Evolutionary conservation across 2,329 filamentous ascomycete species (phyloP), one percentile per base, ranked within the genome.

Genomic region (Colletotrichum sp.): DNA sequence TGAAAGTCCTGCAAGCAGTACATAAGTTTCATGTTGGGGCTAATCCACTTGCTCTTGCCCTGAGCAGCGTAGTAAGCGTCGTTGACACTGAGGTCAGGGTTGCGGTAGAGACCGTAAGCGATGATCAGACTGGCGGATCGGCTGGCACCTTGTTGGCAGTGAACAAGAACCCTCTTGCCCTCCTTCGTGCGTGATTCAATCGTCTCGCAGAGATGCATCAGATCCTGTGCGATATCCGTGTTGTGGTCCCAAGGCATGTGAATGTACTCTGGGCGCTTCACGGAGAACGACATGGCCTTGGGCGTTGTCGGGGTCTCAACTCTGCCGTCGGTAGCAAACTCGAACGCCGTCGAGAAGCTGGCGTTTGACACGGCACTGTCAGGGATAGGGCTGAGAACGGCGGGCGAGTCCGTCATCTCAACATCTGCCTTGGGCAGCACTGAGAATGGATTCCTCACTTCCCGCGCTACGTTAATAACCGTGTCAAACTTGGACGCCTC

Each of bases 231-330:
- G 79, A 98, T 96, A 75, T 97, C 94, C 0, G 94, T 96, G 84
- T 96, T 96, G 85, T 97, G 95, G 77, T 97, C 95, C 95, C 95
- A 97, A 2, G 92, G 93, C 80, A 97, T 93, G 82, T 98, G 95
- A 19, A 97, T 94, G 80, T 98, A 98, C 82, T 98, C 95, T 1
- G 95, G 95, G 61, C 91, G 85, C 67, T 87, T 89, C 48, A 83
- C 83, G 3, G 83, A 79, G 60, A 85, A 82, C 7, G 83, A 76
- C 55, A 84, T 85, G 15, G 91, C 88, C 81, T 90, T 92, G 5
- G 91, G 91, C 0, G 90, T 91, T 1, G 91, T 91, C 7, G 91
- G 90, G 2, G 89, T 90, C 52, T 87, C 86, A 15, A 79, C 80
- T 25, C 78, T 81, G 13, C 84, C 84, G 8, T 87, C 85, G 22